A percentile compares a stretch with the other conserved stretches of the same genome.
Evolutionary conservation across 2,329 filamentous ascomycete genomes (phyloP).

Genomic region (Alternaria burnsii): DNA sequence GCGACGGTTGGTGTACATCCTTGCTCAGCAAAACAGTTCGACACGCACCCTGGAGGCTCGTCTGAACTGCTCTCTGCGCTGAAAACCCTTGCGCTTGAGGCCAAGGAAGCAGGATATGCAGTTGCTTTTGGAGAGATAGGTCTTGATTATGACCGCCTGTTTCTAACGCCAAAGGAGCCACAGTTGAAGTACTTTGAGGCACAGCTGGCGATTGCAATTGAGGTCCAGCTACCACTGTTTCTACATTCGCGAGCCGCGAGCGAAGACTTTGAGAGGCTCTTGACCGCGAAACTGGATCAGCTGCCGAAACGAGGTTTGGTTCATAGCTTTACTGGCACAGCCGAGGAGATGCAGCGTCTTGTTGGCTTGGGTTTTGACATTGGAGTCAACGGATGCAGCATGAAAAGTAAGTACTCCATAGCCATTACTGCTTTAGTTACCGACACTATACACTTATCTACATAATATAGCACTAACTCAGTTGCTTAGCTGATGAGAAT

Average conservation of each 20-base stretch:
- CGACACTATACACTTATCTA: background rate
- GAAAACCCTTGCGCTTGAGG: constrained; percentile 68
- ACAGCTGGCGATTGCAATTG: constrained; percentile 80
- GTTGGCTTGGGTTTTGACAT: constrained; percentile 85
- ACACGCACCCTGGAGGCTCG: constrained; percentile 66
- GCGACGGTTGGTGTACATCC: constrained; percentile 94
- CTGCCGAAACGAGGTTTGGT: constrained; percentile 83
- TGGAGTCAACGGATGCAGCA: constrained; percentile 94
- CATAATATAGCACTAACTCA: background rate
- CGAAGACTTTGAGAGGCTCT: constrained; percentile 74
- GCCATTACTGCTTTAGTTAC: constrained; percentile 5
- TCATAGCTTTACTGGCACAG: constrained; percentile 91
- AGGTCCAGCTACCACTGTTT: constrained; percentile 85
- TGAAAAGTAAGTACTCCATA: constrained; percentile 70
- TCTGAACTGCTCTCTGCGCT: constrained; percentile 66
- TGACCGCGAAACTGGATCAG: constrained; percentile 69
- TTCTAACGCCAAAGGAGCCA: constrained; percentile 78
- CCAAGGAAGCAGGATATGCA: constrained; percentile 67
- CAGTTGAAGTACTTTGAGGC: constrained; percentile 86
- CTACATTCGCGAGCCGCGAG: constrained; percentile 90
- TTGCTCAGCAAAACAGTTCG: constrained; percentile 84
- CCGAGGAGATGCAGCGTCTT: constrained; percentile 83
- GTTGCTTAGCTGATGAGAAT: constrained; percentile 65
- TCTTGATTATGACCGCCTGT: constrained; percentile 92
- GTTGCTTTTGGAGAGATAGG: constrained; percentile 93